Evolutionary conservation across 495 filamentous ascomycete genomes (phyloP), one percentile per base, ranked within the genome.

Genomic region (Tuber aestivum): DNA sequence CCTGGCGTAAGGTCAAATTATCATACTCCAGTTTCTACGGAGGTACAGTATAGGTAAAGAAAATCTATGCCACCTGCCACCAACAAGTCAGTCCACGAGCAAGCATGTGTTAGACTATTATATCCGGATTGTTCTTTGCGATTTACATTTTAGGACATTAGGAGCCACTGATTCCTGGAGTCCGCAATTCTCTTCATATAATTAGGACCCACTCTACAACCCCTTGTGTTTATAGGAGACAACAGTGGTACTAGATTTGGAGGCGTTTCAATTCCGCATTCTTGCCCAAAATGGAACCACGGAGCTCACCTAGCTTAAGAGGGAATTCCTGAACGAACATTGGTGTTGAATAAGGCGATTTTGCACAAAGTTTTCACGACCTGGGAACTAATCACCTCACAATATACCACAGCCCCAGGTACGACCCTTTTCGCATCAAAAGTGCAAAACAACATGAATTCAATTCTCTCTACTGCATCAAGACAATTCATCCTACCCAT

Each of bases 401-500:
- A 48, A 48, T 48, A 48, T 48, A 45, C 44, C 16, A 18, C 16
- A 45, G 44, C 44, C 44, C 44, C 16, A 45, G 44, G 44, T 18
- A 45, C 44, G 44, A 45, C 44, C 44, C 44, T 21, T 45, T 20
- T 45, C 44, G 44, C 18, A 6, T 21, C 7, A 18, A 45, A 45
- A 45, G 44, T 45, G 44, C 44, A 45, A 45, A 45, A 45, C 18
- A 45, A 45, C 44, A 45, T 20, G 44, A 21, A 83, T 76, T 85
- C 82, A 79, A 85, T 78, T 74, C 83, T 81, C 79, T 84, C 80
- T 71, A 41, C 73, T 41, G 81, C 78, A 74, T 75, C 82, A 48
- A 83, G 83, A 73, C 81, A 83, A 35, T 79, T 75, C 74, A 85
- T 85, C 61, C 82, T 82, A 50, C 77, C 81, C 48, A 86, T 76